Base-by-base conservation (phyloP, 768 basidiomycete genomes). In the Lanmaoa pseudosensibilis region DNA sequence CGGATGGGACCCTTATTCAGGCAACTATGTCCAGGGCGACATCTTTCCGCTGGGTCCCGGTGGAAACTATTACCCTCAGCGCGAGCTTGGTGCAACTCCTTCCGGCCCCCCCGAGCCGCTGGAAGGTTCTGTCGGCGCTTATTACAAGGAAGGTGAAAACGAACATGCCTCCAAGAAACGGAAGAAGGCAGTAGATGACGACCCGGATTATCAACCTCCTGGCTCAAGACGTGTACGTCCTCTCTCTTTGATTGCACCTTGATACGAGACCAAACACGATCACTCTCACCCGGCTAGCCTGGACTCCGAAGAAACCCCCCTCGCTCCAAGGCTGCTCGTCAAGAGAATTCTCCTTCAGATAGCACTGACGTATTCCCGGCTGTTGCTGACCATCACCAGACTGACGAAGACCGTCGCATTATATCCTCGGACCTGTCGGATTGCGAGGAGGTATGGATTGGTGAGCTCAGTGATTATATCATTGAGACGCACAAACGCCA, bases 391-490 rank as follows among this genome's bases (percentile, higher is more conserved):
- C 63, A 58, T 37, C 67, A 57, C 48, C 69, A 64, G 36, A 62
- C 62, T 16, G 75, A 75, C 53, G 81, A 83, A 33, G 79, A 78
- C 32, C 72, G 63, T 46, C 74, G 74, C 38, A 74, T 82, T 13
- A 71, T 74, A 12, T 89, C 90, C 18, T 92, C 91, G 21, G 91
- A 93, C 77, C 75, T 93, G 58, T 90, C 91, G 30, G 91, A 92
- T 56, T 90, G 85, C 60, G 80, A 82, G 61, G 90, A 92, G 56
- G 67, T 93, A 16, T 93, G 92, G 92, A 73, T 76, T 43, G 78
- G 75, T 25, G 90, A 89, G 65, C 78, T 92, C 16, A 77, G 79
- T 50, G 83, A 83, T 54, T 93, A 92, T 64, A 77, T 83, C 50
- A 66, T 85, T 32, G 85, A 90, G 64, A 89, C 88, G 7, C 83